Base-by-base conservation (phyloP, 495 filamentous ascomycete genomes). In the Viridothelium virens region DNA sequence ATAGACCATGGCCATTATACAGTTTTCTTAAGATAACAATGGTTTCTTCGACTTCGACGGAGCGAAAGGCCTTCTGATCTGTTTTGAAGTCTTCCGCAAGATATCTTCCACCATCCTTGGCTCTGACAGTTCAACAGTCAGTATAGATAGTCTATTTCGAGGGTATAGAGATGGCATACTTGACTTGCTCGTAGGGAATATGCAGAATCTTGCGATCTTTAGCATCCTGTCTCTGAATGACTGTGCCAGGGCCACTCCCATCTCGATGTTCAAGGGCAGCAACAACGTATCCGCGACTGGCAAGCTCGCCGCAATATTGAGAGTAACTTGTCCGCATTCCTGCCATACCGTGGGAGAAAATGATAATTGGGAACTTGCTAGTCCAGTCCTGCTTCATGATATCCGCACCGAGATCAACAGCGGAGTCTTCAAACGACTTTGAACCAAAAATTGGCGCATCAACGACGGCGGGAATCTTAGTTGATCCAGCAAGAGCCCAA, bases 281-380 rank as follows among this genome's bases (percentile, higher is more conserved):
- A 2, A 84, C 80, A 6, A 85, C 71, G 46, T 77, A 80, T 1
- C 82, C 82, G 3, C 81, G 76, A 14, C 79, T 79, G 18, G 82
- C 82, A 1, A 85, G 74, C 67, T 84, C 82, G 59, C 80, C 82
- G 31, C 79, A 78, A 65, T 77, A 84, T 62, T 83, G 77, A 18
- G 81, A 79, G 70, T 85, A 85, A 63, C 79, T 77, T 14, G 80
- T 83, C 38, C 79, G 72, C 36, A 77, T 79, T 2, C 78, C 78
- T 5, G 79, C 81, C 68, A 80, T 83, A 44, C 82, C 83, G 65
- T 84, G 83, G 2, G 79, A 82, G 69, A 85, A 84, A 47, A 85
- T 74, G 34, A 83, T 73, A 50, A 82, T 72, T 4, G 81, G 81
- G 61, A 78, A 76, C 0, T 69, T 74, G 37, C 64, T 67, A 25